Evolutionary conservation across 306 rosid species (phyloP).

Genomic region (Senna siamea): DNA sequence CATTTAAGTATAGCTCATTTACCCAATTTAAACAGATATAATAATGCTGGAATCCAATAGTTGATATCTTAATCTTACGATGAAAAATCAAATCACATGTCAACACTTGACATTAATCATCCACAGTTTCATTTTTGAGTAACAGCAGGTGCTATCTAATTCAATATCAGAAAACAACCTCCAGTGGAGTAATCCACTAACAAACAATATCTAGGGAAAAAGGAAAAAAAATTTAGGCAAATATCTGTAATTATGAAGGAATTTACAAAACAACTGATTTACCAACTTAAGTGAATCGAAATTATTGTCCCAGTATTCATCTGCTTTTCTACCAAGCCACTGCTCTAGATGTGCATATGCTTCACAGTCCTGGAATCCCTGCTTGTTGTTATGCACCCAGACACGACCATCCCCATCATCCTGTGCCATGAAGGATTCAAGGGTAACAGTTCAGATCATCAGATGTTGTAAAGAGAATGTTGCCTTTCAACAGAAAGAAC

Average conservation of each 20-base stretch:
- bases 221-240: slow-evolving; percentile 25
- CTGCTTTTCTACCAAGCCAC: slow-evolving; percentile 53
- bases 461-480: slow-evolving; percentile 29
- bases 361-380: slow-evolving; percentile 68
- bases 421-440: slow-evolving; percentile 37
- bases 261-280: slow-evolving; percentile 24
- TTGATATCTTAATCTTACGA: neutral
- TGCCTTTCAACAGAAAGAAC: neutral
- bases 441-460: neutral
- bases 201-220: slow-evolving; percentile 8
- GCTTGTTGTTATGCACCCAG: slow-evolving; percentile 69
- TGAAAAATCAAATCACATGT: slow-evolving; percentile 9
- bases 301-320: slow-evolving; percentile 54
- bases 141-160: no score
- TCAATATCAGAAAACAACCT: no score
- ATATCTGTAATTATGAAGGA: neutral
- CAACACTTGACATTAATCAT: slow-evolving; percentile 12
- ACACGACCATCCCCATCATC: slow-evolving; percentile 49
- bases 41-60: slow-evolving; percentile 5
- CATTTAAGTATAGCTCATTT: neutral
- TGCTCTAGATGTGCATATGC: slow-evolving; percentile 52
- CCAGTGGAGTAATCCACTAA: neutral
- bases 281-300: slow-evolving; percentile 57
- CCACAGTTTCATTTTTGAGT: slow-evolving; percentile 25
- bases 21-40: slow-evolving; percentile 4